Percentiles rank a stretch among this genome's conserved stretches.
These are phyloP conservation scores for Vigna nakashimae DNA, from an alignment of 306 rosid species.

Conservation along the genomic window DNA sequence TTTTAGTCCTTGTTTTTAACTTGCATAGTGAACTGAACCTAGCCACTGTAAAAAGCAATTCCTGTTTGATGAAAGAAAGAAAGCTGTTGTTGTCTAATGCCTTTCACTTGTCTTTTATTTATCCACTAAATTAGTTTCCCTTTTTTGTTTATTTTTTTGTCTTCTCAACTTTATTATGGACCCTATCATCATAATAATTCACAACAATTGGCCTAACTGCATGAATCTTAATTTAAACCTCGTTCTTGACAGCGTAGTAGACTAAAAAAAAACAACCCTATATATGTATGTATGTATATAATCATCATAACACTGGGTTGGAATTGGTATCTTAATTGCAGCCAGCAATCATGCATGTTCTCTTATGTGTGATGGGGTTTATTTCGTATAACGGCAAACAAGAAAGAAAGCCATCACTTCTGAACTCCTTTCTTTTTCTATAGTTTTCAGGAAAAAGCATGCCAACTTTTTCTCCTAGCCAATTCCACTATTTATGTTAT, in stretches of 20 bases:
- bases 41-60: constrained; percentile 78
- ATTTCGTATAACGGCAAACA: constrained; percentile 49
- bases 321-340: constrained; percentile 57
- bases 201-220: background rate
- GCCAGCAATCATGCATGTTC: constrained; percentile 56
- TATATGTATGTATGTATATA: background rate
- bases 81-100: constrained; percentile 39
- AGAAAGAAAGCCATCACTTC: constrained; percentile 51
- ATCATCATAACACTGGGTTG: constrained; percentile 48
- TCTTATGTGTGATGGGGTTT: constrained; percentile 50
- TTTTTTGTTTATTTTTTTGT: background rate
- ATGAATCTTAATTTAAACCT: background rate
- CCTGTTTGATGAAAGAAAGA: constrained; percentile 63
- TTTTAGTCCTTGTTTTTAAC: constrained; percentile 28
- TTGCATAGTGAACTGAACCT: constrained; percentile 62
- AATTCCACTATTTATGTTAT: constrained; percentile 31
- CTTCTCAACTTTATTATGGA: constrained; percentile 26
- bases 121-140: constrained; percentile 34
- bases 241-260: background rate
- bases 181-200: background rate
- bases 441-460: constrained; percentile 54
- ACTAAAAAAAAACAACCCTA: background rate
- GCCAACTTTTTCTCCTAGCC: constrained; percentile 51
- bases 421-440: constrained; percentile 44
- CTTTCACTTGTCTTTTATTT: constrained; percentile 26